A percentile compares a stretch with the other conserved stretches of the same genome.
These are phyloP conservation scores for Taphrina flavorubra DNA, from an alignment of 1,139 yeast genomes.

Conservation along the genomic window DNA sequence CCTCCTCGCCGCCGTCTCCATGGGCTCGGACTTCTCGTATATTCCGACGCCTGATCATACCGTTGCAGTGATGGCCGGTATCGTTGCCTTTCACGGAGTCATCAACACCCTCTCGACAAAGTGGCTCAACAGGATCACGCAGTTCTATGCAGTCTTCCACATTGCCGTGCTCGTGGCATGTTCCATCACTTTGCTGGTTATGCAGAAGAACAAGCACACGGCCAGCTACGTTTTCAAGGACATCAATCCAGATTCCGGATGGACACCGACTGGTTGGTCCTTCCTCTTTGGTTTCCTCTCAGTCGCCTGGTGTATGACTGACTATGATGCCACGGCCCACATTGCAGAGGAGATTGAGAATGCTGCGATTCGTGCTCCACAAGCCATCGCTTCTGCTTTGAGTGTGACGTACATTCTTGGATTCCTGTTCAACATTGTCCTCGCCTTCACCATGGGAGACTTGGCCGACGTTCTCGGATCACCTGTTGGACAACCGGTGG, in stretches of 20 bases:
- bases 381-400: constrained; percentile 64
- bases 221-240: constrained; percentile 51
- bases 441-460: constrained; percentile 48
- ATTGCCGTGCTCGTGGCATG: constrained; percentile 55
- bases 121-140: constrained; percentile 55
- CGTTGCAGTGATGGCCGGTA: constrained; percentile 57
- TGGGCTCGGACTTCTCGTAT: constrained; percentile 55
- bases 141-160: constrained; percentile 56
- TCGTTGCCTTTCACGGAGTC: constrained; percentile 54
- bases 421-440: constrained; percentile 53
- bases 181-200: constrained; percentile 50
- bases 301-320: constrained; percentile 56
- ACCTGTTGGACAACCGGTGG: constrained; percentile 50
- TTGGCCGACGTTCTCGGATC: constrained; percentile 30
- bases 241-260: constrained; percentile 51
- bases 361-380: constrained; percentile 70
- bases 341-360: constrained; percentile 71
- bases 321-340: constrained; percentile 74
- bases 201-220: constrained; percentile 49
- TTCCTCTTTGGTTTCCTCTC: constrained; percentile 67
- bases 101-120: constrained; percentile 57
- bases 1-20: constrained; percentile 55
- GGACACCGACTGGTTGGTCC: constrained; percentile 63
- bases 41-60: constrained; percentile 55
- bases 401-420: constrained; percentile 60